Conservation (phyloP, 345 rosid species). For the Syzygium jambos region DNA sequence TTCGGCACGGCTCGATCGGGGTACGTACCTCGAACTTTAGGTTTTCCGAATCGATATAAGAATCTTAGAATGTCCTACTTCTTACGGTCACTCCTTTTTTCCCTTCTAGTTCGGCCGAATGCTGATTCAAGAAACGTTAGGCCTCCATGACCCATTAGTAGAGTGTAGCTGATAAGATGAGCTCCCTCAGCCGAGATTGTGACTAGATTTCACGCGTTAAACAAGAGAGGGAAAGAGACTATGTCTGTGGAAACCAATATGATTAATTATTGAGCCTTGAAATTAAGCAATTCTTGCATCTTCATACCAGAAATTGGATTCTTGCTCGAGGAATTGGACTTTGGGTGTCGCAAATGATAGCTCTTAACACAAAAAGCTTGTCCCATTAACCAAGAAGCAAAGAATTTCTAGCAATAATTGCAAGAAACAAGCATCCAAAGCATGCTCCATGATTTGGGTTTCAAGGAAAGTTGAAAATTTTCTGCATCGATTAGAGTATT, state of each 20-base stretch:
- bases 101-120: neutral
- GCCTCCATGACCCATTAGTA: neutral
- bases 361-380: neutral
- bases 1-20: fast-evolving
- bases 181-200: neutral
- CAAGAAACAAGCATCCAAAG: neutral
- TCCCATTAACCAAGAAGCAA: neutral
- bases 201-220: neutral
- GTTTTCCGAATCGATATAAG: neutral
- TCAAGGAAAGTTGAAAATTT: neutral
- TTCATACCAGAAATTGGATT: neutral
- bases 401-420: neutral
- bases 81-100: neutral
- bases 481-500: neutral
- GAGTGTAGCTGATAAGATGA: neutral
- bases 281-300: neutral
- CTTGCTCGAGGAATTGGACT: neutral
- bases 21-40: neutral
- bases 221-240: neutral
- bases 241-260: neutral
- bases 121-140: neutral
- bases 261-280: neutral
- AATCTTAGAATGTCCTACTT: neutral
- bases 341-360: neutral
- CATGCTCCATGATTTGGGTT: neutral